These are phyloP conservation scores for Vitis hybrid DNA, from an alignment of 177 flowering plant species.

Conservation along the genomic window DNA sequence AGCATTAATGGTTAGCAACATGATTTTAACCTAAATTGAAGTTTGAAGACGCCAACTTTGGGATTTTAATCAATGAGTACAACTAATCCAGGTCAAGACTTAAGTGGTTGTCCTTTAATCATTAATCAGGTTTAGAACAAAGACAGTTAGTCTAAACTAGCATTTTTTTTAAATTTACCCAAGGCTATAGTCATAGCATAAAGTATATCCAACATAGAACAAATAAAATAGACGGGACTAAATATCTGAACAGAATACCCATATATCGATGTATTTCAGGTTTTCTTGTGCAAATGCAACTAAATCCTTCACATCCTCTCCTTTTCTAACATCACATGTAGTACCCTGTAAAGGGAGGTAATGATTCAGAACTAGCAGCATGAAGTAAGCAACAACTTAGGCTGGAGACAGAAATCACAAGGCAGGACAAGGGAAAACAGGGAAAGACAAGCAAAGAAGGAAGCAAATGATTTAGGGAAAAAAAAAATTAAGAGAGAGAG, in stretches of 20 bases:
- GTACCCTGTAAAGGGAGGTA: constrained; percentile 57
- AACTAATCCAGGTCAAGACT: neutral
- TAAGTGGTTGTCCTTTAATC: neutral
- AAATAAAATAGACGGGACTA: neutral
- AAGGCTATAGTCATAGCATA: neutral
- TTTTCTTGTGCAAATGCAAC: constrained; percentile 65
- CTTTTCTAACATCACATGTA: constrained; percentile 77
- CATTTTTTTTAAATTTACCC: too few relatives aligned
- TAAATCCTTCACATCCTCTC: constrained; percentile 65
- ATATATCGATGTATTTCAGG: constrained; percentile 73
- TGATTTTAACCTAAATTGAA: neutral
- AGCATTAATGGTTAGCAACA: neutral
- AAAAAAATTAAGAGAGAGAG: neutral
- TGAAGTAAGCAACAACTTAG: neutral
- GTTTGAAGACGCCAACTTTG: neutral
- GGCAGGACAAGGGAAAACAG: neutral
- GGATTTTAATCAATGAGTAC: neutral
- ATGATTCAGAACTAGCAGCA: constrained; percentile 3
- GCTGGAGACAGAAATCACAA: neutral
- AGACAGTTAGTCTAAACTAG: neutral
- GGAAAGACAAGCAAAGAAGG: neutral
- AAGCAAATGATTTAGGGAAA: neutral
- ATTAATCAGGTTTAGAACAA: neutral
- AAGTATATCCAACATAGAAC: neutral
- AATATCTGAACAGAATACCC: constrained; percentile 45